phyloP scores from a whole-genome alignment of 176 grass and related monocot species.

The Musa schizocarpa region DNA sequence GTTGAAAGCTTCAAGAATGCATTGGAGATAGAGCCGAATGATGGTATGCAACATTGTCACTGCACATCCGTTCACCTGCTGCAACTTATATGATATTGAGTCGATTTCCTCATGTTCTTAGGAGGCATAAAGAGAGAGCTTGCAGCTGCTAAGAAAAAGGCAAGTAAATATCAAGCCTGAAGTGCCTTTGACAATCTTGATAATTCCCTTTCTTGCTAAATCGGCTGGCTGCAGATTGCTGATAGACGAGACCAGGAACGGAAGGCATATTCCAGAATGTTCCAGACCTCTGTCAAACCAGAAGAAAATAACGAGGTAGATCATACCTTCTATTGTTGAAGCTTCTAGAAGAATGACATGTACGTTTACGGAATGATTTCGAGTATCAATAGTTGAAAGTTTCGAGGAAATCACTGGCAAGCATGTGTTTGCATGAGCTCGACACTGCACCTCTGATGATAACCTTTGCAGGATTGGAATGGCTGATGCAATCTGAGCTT shows the following conservation, averaged over 20 bases:
- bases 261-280: slow-evolving; percentile 80
- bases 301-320: slow-evolving; percentile 46
- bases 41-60: slow-evolving; percentile 45
- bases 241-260: slow-evolving; percentile 60
- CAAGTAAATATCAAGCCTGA: slow-evolving; percentile 21
- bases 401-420: background rate
- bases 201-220: slow-evolving; percentile 6
- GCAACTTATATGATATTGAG: background rate
- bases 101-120: slow-evolving; percentile 29
- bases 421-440: background rate
- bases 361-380: background rate
- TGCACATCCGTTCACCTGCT: slow-evolving; percentile 10
- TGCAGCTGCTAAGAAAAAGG: slow-evolving; percentile 79
- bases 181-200: background rate
- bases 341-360: background rate
- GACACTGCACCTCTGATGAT: background rate
- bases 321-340: background rate
- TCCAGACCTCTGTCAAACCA: slow-evolving; percentile 54
- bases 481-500: background rate
- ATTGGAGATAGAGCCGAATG: slow-evolving; percentile 81
- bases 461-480: background rate
- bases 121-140: slow-evolving; percentile 83
- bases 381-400: background rate
- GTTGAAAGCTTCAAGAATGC: slow-evolving; percentile 78
- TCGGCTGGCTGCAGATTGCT: slow-evolving; percentile 41